Percentiles rank a stretch among this genome's conserved stretches.
Conservation (phyloP, 441 rosid genomes). For the Flueggea neowawraea region DNA sequence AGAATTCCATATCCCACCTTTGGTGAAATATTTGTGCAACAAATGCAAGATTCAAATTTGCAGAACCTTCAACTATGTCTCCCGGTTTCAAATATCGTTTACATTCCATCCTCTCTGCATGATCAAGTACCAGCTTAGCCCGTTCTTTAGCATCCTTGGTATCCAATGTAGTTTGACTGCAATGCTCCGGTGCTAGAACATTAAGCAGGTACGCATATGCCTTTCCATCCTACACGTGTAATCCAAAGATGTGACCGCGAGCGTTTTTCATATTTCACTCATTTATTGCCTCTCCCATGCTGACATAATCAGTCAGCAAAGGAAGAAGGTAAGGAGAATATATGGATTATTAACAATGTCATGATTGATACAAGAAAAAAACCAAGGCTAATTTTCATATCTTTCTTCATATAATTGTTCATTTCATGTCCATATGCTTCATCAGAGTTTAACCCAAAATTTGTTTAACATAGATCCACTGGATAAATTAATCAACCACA, state of each 20-base stretch:
- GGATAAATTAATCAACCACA: too few species aligned
- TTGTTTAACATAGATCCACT: too few species aligned
- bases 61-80: constrained; percentile 89
- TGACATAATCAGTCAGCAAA: too few species aligned
- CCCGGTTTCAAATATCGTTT: constrained; percentile 81
- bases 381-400: too few species aligned
- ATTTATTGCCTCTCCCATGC: too few species aligned
- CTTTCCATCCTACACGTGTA: constrained; percentile 91
- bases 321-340: too few species aligned
- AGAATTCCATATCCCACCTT: constrained; percentile 39
- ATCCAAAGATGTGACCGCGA: too few species aligned
- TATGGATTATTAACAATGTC: too few species aligned
- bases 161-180: constrained; percentile 57
- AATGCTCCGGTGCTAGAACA: constrained; percentile 92
- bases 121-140: constrained; percentile 80
- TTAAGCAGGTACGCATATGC: constrained; percentile 95
- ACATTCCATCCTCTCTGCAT: constrained; percentile 94
- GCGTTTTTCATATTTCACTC: constrained; percentile 3
- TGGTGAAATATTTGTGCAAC: constrained; percentile 93
- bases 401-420: too few species aligned
- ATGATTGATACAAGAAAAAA: too few species aligned
- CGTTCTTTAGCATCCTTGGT: constrained; percentile 71
- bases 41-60: constrained; percentile 95
- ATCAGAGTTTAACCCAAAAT: too few species aligned
- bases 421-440: too few species aligned